Evolutionary conservation across 1,284 basidiomycete genomes (phyloP).

Genomic region (Microbotryomycetes sp.): DNA sequence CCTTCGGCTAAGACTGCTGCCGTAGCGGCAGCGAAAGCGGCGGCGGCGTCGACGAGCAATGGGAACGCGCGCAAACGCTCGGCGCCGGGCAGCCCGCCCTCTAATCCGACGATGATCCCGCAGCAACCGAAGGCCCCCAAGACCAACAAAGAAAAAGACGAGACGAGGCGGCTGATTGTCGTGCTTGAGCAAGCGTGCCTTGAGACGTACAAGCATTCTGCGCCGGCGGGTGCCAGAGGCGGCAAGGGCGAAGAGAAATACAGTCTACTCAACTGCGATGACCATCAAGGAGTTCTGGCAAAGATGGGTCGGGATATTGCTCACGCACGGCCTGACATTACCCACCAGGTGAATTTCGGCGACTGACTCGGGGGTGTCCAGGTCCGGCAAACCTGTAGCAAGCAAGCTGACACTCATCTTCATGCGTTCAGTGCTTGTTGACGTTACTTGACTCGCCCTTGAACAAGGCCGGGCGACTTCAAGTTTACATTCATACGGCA

Average conservation of each 20-base stretch:
- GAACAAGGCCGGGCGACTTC: conserved; percentile 93
- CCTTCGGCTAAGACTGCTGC: conserved; percentile 15
- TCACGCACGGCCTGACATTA: conserved; percentile 95
- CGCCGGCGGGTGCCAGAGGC: conserved; percentile 42
- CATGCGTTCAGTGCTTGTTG: conserved; percentile 65
- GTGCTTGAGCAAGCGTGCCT: conserved; percentile 89
- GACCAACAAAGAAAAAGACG: conserved; percentile 50
- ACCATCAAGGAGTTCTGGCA: conserved; percentile 96
- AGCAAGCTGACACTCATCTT: not conserved
- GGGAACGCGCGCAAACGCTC: conserved; percentile 24
- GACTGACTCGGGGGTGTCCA: too few relatives aligned
- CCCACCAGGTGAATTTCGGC: conserved; percentile 69
- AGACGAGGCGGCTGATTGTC: conserved; percentile 72
- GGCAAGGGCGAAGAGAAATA: conserved; percentile 77
- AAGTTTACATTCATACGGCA: conserved; percentile 98
- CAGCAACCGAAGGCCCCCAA: conserved; percentile 70
- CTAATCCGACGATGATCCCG: conserved; percentile 70
- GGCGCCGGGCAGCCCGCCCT: conserved; percentile 23
- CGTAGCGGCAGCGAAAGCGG: not conserved
- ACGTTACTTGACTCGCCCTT: conserved; percentile 95
- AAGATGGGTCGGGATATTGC: conserved; percentile 98
- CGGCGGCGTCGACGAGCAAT: not conserved
- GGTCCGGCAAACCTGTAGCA: not conserved
- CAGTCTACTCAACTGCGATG: conserved; percentile 95
- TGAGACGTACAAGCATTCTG: conserved; percentile 74